Evolutionary conservation across 306 rosid genomes (phyloP).

Genomic region (Corylus americana): DNA sequence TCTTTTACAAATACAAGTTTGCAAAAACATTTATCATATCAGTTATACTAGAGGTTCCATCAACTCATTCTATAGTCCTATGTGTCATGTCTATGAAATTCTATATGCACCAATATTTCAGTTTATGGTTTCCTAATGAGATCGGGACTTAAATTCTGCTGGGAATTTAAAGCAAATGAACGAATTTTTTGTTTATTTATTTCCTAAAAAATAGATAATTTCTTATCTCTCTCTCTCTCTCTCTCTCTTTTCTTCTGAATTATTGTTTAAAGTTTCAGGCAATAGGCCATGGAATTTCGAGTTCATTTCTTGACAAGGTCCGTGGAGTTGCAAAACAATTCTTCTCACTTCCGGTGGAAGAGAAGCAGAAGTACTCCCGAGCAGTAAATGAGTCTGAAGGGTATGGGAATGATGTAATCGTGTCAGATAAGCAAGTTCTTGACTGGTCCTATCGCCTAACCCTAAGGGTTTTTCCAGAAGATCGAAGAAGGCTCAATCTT

Average conservation of each 20-base stretch:
- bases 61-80: too few species aligned
- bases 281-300: constrained; percentile 67
- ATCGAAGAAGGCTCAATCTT: constrained; percentile 43
- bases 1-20: too few species aligned
- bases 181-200: background rate
- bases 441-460: constrained; percentile 55
- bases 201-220: too few species aligned
- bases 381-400: constrained; percentile 46
- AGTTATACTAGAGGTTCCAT: too few species aligned
- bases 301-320: constrained; percentile 52
- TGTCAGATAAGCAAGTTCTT: constrained; percentile 49
- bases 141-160: too few species aligned
- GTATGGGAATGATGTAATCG: constrained; percentile 51
- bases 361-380: constrained; percentile 52
- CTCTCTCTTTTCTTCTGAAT: background rate
- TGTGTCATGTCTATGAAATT: too few species aligned
- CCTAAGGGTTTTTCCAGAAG: constrained; percentile 31
- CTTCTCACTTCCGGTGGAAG: constrained; percentile 56
- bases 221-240: background rate
- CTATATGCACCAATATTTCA: too few species aligned
- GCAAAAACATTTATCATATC: too few species aligned
- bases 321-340: constrained; percentile 54
- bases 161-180: too few species aligned
- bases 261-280: constrained; percentile 37
- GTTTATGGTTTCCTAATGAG: too few species aligned